A percentile compares a stretch with the other conserved stretches of the same genome.
phyloP scores from a whole-genome alignment of 2,329 filamentous ascomycete genomes.

The Epichloe uncinata region DNA sequence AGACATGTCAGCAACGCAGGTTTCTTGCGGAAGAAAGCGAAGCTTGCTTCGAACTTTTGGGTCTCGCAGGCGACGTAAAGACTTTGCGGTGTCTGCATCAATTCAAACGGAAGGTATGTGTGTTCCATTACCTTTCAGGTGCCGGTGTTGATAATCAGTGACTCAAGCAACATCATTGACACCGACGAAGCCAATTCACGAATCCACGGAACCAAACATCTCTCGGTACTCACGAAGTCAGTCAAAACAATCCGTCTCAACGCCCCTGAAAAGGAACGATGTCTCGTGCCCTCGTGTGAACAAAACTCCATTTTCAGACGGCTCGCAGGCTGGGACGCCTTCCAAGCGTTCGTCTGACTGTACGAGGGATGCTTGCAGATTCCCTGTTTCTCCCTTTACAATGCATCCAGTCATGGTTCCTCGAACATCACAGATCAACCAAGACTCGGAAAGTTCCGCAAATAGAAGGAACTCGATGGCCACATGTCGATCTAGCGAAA shows the following conservation, averaged over 20 bases:
- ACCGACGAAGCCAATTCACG: background rate
- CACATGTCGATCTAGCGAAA: background rate
- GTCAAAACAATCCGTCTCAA: background rate
- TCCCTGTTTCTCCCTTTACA: conserved; percentile 3
- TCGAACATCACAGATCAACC: background rate
- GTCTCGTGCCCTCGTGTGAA: background rate
- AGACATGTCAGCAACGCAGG: conserved; percentile 14
- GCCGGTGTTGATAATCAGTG: background rate
- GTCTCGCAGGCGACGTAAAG: conserved; percentile 14
- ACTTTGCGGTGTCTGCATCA: conserved; percentile 7
- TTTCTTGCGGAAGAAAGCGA: conserved; percentile 19
- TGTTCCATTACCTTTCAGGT: background rate
- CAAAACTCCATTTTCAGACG: background rate
- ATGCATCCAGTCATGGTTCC: conserved; percentile 6
- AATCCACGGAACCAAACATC: background rate
- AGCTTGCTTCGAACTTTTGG: conserved; percentile 15
- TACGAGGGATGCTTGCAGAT: background rate
- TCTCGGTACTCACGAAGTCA: background rate
- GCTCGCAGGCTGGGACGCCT: background rate
- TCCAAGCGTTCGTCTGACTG: background rate
- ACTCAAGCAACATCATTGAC: background rate
- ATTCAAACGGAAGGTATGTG: conserved; percentile 10
- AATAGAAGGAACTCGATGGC: conserved; percentile 3
- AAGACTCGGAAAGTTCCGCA: background rate
- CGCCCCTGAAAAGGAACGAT: background rate